A percentile compares a stretch with the other conserved stretches of the same genome.
Conservation (phyloP, 192 early-diverging fungal species). For the Backusella mclennaniae region DNA sequence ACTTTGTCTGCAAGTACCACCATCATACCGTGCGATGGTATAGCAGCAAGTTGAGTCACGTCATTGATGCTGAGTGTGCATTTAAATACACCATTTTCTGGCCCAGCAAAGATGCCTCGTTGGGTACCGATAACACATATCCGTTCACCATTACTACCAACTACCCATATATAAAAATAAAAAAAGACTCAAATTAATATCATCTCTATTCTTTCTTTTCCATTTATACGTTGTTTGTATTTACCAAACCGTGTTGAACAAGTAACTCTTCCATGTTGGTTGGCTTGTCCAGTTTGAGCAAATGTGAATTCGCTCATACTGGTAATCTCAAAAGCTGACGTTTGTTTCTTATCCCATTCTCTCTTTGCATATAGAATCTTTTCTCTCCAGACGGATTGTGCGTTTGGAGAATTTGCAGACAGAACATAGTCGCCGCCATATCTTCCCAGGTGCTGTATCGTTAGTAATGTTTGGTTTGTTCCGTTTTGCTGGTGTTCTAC, state of each 20-base stretch:
- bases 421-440: slow-evolving; percentile 66
- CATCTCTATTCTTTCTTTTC: background rate
- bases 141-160: slow-evolving; percentile 35
- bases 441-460: slow-evolving; percentile 69
- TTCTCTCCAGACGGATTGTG: slow-evolving; percentile 70
- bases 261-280: slow-evolving; percentile 49
- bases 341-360: slow-evolving; percentile 15
- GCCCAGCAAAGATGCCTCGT: slow-evolving; percentile 64
- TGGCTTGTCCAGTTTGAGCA: slow-evolving; percentile 23
- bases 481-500: slow-evolving; percentile 15
- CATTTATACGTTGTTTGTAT: background rate
- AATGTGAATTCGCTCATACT: slow-evolving; percentile 45
- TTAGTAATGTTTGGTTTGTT: slow-evolving; percentile 53
- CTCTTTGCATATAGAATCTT: slow-evolving; percentile 64
- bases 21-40: slow-evolving; percentile 7
- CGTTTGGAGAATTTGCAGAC: slow-evolving; percentile 43
- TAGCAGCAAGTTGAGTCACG: background rate
- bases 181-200: background rate
- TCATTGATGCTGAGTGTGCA: background rate
- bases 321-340: slow-evolving; percentile 46
- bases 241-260: slow-evolving; percentile 50
- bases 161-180: background rate
- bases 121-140: slow-evolving; percentile 80
- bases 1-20: slow-evolving; percentile 43
- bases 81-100: background rate